Conservation (phyloP, 306 rosid species). For the Prunus dulcis region DNA sequence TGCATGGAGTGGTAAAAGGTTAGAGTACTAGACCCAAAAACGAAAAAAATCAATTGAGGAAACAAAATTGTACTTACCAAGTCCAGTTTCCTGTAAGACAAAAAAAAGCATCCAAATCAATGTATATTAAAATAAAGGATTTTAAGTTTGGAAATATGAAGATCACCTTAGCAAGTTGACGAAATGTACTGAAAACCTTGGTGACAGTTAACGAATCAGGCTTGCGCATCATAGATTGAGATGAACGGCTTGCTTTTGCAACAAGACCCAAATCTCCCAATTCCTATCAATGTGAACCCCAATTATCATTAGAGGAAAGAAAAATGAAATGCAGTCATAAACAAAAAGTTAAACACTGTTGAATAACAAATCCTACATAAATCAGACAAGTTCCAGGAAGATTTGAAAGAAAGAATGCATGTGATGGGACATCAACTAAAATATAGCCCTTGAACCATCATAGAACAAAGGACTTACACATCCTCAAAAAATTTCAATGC, state of each 20-base stretch:
- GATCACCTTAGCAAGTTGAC: slow-evolving; percentile 73
- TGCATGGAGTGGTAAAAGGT: slow-evolving; percentile 1
- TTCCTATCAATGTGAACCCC: slow-evolving; percentile 39
- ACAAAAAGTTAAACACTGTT: not conserved
- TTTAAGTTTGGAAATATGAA: not conserved
- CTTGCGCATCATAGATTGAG: slow-evolving; percentile 80
- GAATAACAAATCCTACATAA: not conserved
- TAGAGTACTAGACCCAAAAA: not conserved
- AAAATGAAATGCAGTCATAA: not conserved
- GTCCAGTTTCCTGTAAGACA: not conserved
- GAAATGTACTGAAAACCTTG: slow-evolving; percentile 77
- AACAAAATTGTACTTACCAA: slow-evolving; percentile 4
- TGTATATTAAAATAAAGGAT: not conserved
- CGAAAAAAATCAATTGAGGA: not conserved
- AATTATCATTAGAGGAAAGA: slow-evolving; percentile 4
- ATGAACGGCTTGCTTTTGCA: slow-evolving; percentile 74
- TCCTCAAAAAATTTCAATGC: not conserved
- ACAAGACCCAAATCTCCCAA: slow-evolving; percentile 86
- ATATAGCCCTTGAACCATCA: not conserved
- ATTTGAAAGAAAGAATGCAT: not conserved
- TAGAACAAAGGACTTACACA: not conserved
- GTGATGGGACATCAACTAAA: not conserved
- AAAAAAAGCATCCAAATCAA: not conserved
- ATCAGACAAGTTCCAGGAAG: not conserved
- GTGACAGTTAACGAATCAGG: slow-evolving; percentile 70